These are phyloP conservation scores for Puccinia triticina DNA, from an alignment of 1,284 basidiomycete genomes.

Conservation along the genomic window DNA sequence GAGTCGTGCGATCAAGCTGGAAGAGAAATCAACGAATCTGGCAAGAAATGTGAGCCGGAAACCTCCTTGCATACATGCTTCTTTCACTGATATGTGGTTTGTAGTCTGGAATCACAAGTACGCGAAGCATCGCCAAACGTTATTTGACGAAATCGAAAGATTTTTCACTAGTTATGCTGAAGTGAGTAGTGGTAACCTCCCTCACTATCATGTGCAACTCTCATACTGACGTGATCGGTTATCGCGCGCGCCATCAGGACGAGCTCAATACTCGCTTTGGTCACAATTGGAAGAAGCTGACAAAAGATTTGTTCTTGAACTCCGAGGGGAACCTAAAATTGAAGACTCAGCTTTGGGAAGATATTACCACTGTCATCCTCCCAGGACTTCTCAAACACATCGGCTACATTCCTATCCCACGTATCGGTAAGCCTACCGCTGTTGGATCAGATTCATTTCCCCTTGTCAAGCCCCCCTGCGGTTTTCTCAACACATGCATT, in stretches of 20 bases:
- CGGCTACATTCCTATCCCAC: slow-evolving; percentile 50
- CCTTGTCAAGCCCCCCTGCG: not conserved
- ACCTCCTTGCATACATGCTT: not conserved
- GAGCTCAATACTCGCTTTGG: slow-evolving; percentile 59
- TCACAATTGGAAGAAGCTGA: slow-evolving; percentile 57
- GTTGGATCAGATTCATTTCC: not conserved
- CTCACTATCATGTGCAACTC: not conserved
- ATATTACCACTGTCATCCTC: slow-evolving; percentile 77
- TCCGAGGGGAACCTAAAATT: slow-evolving; percentile 80
- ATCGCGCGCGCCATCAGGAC: slow-evolving; percentile 49
- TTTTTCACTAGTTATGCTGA: slow-evolving; percentile 58
- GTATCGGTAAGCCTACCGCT: slow-evolving; percentile 59
- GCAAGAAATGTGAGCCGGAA: slow-evolving; percentile 61
- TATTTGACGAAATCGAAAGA: slow-evolving; percentile 57
- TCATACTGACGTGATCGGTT: not conserved
- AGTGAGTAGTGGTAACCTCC: slow-evolving; percentile 35
- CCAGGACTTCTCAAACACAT: slow-evolving; percentile 72
- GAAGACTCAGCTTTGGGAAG: slow-evolving; percentile 74
- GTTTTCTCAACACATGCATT: slow-evolving; percentile 57
- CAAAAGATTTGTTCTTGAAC: slow-evolving; percentile 61
- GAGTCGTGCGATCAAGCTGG: slow-evolving; percentile 65
- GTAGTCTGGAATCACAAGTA: slow-evolving; percentile 57
- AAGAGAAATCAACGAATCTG: slow-evolving; percentile 67
- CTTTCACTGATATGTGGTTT: slow-evolving; percentile 49
- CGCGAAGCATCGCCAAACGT: slow-evolving; percentile 56